A percentile compares a stretch with the other conserved stretches of the same genome.
These are phyloP conservation scores for Colletotrichum tanaceti DNA, from an alignment of 2,329 filamentous ascomycete genomes.

Conservation along the genomic window DNA sequence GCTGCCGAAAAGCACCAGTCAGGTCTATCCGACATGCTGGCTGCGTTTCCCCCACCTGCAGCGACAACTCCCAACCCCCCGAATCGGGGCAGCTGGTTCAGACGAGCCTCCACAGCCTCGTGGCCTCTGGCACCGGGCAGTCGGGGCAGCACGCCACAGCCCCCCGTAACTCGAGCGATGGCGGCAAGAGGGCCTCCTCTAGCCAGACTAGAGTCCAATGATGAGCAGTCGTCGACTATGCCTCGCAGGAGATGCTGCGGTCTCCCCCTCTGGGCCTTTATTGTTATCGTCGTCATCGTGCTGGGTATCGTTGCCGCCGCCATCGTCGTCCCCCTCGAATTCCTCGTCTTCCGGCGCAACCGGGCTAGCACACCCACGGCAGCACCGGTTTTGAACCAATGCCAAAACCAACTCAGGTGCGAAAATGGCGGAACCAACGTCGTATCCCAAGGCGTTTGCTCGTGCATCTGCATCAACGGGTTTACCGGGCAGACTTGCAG, in stretches of 20 bases:
- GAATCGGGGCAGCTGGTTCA: constrained; percentile 60
- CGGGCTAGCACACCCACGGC: constrained; percentile 49
- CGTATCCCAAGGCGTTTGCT: constrained; percentile 74
- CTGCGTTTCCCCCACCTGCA: constrained; percentile 72
- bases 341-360: constrained; percentile 69
- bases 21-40: constrained; percentile 72
- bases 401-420: constrained; percentile 73
- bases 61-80: constrained; percentile 58
- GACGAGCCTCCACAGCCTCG: constrained; percentile 48
- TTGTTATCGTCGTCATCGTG: constrained; percentile 72
- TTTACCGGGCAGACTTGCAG: constrained; percentile 75
- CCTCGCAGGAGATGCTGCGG: constrained; percentile 79
- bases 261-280: constrained; percentile 81
- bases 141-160: constrained; percentile 32
- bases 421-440: constrained; percentile 85
- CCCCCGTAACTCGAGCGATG: constrained; percentile 30
- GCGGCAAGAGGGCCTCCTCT: constrained; percentile 32
- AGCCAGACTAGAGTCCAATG: constrained; percentile 36
- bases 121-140: constrained; percentile 60
- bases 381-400: constrained; percentile 59
- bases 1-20: constrained; percentile 61
- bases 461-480: constrained; percentile 89
- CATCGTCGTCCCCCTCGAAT: constrained; percentile 79
- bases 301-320: constrained; percentile 82
- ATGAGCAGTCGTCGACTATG: constrained; percentile 49